Conservation (phyloP, 2,329 filamentous ascomycete species). For the Aureobasidium sp. region DNA sequence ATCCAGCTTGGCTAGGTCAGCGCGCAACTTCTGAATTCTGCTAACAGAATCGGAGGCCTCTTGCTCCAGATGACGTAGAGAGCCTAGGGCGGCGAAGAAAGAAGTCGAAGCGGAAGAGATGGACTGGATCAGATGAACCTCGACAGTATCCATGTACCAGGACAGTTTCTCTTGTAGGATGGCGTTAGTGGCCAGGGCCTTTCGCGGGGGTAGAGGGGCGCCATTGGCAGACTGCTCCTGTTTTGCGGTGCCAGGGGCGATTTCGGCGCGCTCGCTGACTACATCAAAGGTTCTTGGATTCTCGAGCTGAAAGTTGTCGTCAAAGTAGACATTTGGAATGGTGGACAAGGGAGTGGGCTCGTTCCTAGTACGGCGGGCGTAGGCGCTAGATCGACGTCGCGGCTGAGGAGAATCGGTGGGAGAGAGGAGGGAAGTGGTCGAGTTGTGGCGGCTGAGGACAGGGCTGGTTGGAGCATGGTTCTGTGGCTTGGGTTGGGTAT, state of each 20-base stretch:
- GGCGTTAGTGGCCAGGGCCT: slow-evolving; percentile 88
- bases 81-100: slow-evolving; percentile 91
- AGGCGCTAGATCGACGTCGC: slow-evolving; percentile 46
- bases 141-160: slow-evolving; percentile 99
- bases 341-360: slow-evolving; percentile 82
- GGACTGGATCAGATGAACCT: slow-evolving; percentile 91
- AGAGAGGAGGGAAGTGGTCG: slow-evolving; percentile 34
- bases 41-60: slow-evolving; percentile 88
- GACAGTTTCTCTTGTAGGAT: slow-evolving; percentile 97
- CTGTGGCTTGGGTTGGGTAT: slow-evolving; percentile 38
- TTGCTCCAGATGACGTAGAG: slow-evolving; percentile 79
- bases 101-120: slow-evolving; percentile 94
- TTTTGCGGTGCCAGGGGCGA: slow-evolving; percentile 62
- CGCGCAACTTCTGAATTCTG: slow-evolving; percentile 72
- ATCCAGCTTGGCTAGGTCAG: slow-evolving; percentile 74
- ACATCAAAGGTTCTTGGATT: slow-evolving; percentile 95
- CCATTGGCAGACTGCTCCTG: slow-evolving; percentile 43
- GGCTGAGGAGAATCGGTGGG: slow-evolving; percentile 43
- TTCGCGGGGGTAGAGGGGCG: slow-evolving; percentile 55
- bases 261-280: slow-evolving; percentile 90
- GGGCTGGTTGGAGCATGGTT: slow-evolving; percentile 26
- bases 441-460: slow-evolving; percentile 28
- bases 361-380: slow-evolving; percentile 54
- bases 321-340: slow-evolving; percentile 89
- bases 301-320: slow-evolving; percentile 89